These are phyloP conservation scores for Hypoxylon sp. DNA, from an alignment of 2,329 filamentous ascomycete genomes.

Conservation along the genomic window DNA sequence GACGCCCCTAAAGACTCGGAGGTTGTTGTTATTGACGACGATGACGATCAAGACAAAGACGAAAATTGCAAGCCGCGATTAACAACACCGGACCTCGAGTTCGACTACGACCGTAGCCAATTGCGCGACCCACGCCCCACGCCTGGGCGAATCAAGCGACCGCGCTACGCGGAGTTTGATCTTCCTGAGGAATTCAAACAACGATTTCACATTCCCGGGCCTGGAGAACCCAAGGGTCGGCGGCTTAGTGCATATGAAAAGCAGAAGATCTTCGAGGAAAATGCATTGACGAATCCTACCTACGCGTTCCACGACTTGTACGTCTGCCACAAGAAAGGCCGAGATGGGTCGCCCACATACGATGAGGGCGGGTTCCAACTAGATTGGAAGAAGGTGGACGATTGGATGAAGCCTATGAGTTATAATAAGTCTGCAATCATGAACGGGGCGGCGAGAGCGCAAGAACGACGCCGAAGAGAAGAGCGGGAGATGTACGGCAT, in stretches of 20 bases:
- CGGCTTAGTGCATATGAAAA: conserved; percentile 35
- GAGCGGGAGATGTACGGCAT: conserved; percentile 17
- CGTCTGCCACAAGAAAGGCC: conserved; percentile 36
- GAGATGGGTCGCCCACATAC: conserved; percentile 34
- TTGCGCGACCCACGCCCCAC: conserved; percentile 45
- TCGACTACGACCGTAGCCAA: conserved; percentile 44
- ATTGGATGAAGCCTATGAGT: conserved; percentile 19
- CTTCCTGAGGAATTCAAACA: conserved; percentile 31
- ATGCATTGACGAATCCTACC: conserved; percentile 27
- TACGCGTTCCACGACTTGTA: conserved; percentile 28
- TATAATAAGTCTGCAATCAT: conserved; percentile 26
- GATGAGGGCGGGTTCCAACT: conserved; percentile 39
- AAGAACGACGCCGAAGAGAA: conserved; percentile 17
- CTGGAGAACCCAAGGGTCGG: conserved; percentile 34
- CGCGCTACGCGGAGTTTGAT: conserved; percentile 17
- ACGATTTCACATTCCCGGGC: conserved; percentile 31
- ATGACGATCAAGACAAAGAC: neutral
- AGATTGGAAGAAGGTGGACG: conserved; percentile 35
- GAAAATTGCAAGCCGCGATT: conserved; percentile 36
- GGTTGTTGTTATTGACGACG: neutral
- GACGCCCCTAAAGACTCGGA: conserved; percentile 12
- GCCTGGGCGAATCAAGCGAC: conserved; percentile 40
- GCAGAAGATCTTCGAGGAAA: neutral
- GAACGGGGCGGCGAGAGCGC: conserved; percentile 12
- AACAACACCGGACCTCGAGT: conserved; percentile 45